A percentile compares a stretch with the other conserved stretches of the same genome.
Evolutionary conservation across 768 basidiomycete species (phyloP).

Genomic region (Boletus coccyginus): DNA sequence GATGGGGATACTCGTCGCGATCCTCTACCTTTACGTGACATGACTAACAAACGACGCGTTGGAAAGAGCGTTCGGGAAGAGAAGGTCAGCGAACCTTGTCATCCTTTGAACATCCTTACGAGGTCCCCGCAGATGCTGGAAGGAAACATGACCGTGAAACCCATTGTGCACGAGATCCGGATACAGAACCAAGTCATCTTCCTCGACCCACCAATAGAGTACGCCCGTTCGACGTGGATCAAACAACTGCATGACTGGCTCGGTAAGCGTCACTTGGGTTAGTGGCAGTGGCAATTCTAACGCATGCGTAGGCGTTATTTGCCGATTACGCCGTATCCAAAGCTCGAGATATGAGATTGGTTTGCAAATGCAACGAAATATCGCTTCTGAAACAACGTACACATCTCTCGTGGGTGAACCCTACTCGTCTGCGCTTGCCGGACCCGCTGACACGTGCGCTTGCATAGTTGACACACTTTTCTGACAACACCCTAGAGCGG

Average conservation of each 20-base stretch:
- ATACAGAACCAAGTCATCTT: constrained; percentile 99
- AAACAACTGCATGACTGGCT: constrained; percentile 88
- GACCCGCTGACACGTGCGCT: constrained; percentile 4
- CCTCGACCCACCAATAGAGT: constrained; percentile 95
- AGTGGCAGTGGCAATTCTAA: neutral
- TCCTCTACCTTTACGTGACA: constrained; percentile 47
- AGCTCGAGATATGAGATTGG: constrained; percentile 98
- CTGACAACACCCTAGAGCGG: constrained; percentile 68
- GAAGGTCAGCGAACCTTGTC: constrained; percentile 47
- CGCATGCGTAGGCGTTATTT: constrained; percentile 65
- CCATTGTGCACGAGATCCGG: constrained; percentile 92
- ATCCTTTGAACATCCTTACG: neutral
- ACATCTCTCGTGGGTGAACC: constrained; percentile 64
- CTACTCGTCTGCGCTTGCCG: neutral
- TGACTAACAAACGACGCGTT: constrained; percentile 60
- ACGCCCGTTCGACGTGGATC: constrained; percentile 88
- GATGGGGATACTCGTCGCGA: constrained; percentile 64
- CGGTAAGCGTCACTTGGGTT: constrained; percentile 40
- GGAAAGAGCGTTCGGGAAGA: constrained; percentile 78
- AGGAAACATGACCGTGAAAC: constrained; percentile 71
- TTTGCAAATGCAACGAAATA: constrained; percentile 77
- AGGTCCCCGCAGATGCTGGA: constrained; percentile 55
- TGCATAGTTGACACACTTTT: constrained; percentile 67
- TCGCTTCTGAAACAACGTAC: constrained; percentile 71
- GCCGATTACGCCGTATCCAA: constrained; percentile 82